Evolutionary conservation across 495 filamentous ascomycete species (phyloP), one percentile per base, ranked within the genome.

Genomic region (Niebla homalea): DNA sequence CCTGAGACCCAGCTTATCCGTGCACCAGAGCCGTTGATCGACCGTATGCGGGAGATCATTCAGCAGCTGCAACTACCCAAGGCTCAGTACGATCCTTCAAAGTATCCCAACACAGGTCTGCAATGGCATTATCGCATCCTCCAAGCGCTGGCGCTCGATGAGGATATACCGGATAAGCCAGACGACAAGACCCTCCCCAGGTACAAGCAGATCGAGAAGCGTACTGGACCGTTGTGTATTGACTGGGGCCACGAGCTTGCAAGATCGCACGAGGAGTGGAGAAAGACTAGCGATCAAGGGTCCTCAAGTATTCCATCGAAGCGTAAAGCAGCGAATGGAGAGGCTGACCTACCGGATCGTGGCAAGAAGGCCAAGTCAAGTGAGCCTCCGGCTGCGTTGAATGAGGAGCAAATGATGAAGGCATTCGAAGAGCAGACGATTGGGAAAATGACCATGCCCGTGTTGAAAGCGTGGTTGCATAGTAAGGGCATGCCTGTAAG

Each of bases 61-160:
- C 80, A 87, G 57, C 86, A 94, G 58, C 65, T 99, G 11, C 89
- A 97, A 58, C 80, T 99, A 11, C 93, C 93, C 0, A 88, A 85
- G 56, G 89, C 77, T 2, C 61, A 70, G 3, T 99, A 94, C 60
- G 81, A 89, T 50, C 88, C 90, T 15, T 64, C 68, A 2, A 90
- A 84, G 61, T 97, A 97, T 60, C 87, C 93, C 0, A 99, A 99
- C 56, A 92, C 93, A 54, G 77, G 83, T 1, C 75, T 99, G 46
- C 93, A 99, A 71, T 99, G 93, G 93, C 89, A 95, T 65, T 99
- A 97, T 67, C 83, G 81, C 41, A 90, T 97, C 38, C 69, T 99
- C 4, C 93, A 99, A 64, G 87, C 86, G 5, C 74, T 94, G 41
- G 93, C 93, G 1, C 66, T 99, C 12, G 89, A 94, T 26, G 93